Evolutionary conservation across 1,139 yeast species (phyloP), one percentile per base, ranked within the genome.

Genomic region (Saccharomyces hybrid): DNA sequence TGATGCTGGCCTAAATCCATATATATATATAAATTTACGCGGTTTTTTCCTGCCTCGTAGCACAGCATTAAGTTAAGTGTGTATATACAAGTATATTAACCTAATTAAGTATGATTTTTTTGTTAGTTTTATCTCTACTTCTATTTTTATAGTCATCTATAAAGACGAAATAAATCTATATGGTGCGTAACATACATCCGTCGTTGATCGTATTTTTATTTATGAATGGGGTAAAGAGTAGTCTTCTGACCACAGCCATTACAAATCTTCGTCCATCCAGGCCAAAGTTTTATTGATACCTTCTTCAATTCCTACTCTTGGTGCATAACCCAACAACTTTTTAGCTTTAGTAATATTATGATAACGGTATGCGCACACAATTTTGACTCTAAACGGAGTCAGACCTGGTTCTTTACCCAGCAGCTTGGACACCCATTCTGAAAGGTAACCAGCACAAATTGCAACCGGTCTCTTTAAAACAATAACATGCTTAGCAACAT

Each of bases 301-400:
- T 54, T 86, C 82, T 67, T 88, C 95, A 50, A 93, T 75, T 54
- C 78, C 84, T 56, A 90, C 95, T 25, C 79, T 80, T 32, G 99
- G 99, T 58, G 75, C 74, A 70, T 95, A 95, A 0, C 86, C 96
- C 57, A 95, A 76, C 28, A 86, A 60, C 6, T 73, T 70, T 66
- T 89, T 90, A 3, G 99, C 99, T 71, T 89, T 91, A 32, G 87
- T 67, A 58, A 95, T 91, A 68, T 91, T 89, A 70, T 93, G 97
- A 70, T 93, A 95, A 70, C 99, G 85, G 59, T 81, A 83, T n/a
- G 99, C 98, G 72, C 97, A 89, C 19, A 90, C 91, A 55, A 93
- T 84, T 62, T 83, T 86, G 14, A 91, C 99, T 71, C 98, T 82
- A 73, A 93, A 95, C 2, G 98, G 96, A 4, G 99, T 91, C 58